Percentiles rank a stretch among this genome's conserved stretches.
Evolutionary conservation across 2,329 filamentous ascomycete species (phyloP).

Genomic region (Sporothrix variecibatus): DNA sequence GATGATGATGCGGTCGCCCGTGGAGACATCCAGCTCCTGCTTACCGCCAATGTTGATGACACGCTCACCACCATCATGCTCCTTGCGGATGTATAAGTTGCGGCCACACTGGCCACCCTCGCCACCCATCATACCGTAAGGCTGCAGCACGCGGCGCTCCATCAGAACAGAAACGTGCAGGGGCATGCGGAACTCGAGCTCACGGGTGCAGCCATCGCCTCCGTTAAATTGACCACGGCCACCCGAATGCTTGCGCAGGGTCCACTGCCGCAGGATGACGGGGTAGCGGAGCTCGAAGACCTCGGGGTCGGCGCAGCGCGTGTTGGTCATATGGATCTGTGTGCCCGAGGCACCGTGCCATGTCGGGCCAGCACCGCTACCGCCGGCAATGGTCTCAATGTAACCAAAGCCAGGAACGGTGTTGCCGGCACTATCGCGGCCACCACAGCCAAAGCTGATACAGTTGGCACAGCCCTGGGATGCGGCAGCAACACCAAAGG

Average conservation of each 20-base stretch:
- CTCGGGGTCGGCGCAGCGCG: slow-evolving; percentile 38
- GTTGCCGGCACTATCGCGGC: slow-evolving; percentile 13
- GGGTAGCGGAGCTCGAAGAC: slow-evolving; percentile 41
- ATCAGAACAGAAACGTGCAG: not conserved
- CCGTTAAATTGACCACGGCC: slow-evolving; percentile 37
- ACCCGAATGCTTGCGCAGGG: slow-evolving; percentile 36
- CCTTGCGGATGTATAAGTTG: not conserved
- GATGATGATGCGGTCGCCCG: slow-evolving; percentile 12
- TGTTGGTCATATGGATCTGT: slow-evolving; percentile 39
- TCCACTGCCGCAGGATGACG: slow-evolving; percentile 38
- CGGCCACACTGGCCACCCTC: not conserved
- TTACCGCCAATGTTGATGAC: slow-evolving; percentile 21
- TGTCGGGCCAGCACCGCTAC: slow-evolving; percentile 37
- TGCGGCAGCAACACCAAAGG: slow-evolving; percentile 36
- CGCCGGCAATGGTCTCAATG: slow-evolving; percentile 40
- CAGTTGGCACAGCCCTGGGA: slow-evolving; percentile 40
- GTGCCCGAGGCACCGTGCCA: slow-evolving; percentile 37
- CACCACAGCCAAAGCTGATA: slow-evolving; percentile 38
- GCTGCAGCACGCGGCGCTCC: slow-evolving; percentile 6
- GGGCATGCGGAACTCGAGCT: slow-evolving; percentile 38
- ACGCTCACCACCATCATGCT: slow-evolving; percentile 8
- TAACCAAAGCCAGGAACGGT: slow-evolving; percentile 36
- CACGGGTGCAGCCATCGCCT: slow-evolving; percentile 40
- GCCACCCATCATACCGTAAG: slow-evolving; percentile 16
- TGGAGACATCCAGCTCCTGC: slow-evolving; percentile 8